A percentile compares a stretch with the other conserved stretches of the same genome.
Evolutionary conservation across 2,329 filamentous ascomycete species (phyloP).

Genomic region (Calonectria hawksworthii): DNA sequence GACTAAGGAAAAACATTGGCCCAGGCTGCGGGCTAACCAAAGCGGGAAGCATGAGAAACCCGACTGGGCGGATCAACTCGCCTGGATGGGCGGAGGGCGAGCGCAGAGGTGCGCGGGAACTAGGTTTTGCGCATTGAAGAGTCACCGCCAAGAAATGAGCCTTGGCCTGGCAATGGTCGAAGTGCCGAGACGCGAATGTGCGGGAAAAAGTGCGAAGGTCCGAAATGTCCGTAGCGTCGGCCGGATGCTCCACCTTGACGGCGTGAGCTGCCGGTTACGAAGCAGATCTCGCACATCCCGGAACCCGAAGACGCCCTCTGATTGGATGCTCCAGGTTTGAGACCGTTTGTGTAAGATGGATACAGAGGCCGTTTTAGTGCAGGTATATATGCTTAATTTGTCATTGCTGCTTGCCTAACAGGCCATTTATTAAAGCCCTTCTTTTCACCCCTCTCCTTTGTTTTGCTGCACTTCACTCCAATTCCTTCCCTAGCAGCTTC

Average conservation of each 20-base stretch:
- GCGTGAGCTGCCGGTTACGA: not conserved
- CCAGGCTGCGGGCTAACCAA: not conserved
- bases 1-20: not conserved
- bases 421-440: not conserved
- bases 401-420: not conserved
- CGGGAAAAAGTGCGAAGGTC: not conserved
- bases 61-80: not conserved
- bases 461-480: not conserved
- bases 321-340: not conserved
- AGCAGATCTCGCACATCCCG: conserved; percentile 2
- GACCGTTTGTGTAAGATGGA: not conserved
- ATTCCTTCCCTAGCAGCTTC: not conserved
- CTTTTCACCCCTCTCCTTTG: not conserved
- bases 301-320: not conserved
- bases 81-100: not conserved
- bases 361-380: not conserved
- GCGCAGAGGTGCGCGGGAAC: not conserved
- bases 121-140: not conserved
- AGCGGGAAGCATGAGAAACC: not conserved
- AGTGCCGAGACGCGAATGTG: not conserved
- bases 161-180: not conserved
- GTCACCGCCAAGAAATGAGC: not conserved
- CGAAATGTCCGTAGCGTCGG: conserved; percentile 1
- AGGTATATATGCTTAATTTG: not conserved
- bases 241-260: not conserved